phyloP scores from a whole-genome alignment of 805 yeast species.

The Lipomyces spencermartinsiae region DNA sequence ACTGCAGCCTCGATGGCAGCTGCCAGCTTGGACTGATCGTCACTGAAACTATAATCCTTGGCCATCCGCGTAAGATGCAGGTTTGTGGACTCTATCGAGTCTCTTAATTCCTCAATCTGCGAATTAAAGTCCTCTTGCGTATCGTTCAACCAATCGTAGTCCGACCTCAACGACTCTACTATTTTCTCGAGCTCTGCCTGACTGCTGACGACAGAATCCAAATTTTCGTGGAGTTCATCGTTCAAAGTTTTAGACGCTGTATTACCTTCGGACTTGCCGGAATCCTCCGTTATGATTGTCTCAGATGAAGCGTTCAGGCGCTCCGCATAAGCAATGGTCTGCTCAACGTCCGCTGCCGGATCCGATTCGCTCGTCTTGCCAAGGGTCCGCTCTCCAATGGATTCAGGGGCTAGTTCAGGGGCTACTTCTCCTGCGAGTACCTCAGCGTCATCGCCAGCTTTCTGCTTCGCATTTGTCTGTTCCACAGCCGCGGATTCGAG shows the following conservation, averaged over 20 bases:
- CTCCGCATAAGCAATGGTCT: no score
- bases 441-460: neutral
- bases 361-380: neutral
- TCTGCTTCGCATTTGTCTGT: neutral
- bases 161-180: neutral
- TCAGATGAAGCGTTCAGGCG: no score
- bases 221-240: neutral
- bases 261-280: neutral
- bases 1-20: no score
- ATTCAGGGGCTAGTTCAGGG: neutral
- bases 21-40: no score
- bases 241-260: neutral
- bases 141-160: neutral
- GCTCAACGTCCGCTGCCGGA: no score
- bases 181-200: neutral
- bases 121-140: neutral
- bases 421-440: neutral
- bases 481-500: neutral
- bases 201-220: neutral
- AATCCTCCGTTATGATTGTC: neutral
- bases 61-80: no score
- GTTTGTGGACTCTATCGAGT: neutral
- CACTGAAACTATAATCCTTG: no score
- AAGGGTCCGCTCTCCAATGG: neutral
- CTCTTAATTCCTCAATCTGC: neutral